Conservation (phyloP, 2,329 filamentous ascomycete genomes). For the Sporothrix protearum region DNA sequence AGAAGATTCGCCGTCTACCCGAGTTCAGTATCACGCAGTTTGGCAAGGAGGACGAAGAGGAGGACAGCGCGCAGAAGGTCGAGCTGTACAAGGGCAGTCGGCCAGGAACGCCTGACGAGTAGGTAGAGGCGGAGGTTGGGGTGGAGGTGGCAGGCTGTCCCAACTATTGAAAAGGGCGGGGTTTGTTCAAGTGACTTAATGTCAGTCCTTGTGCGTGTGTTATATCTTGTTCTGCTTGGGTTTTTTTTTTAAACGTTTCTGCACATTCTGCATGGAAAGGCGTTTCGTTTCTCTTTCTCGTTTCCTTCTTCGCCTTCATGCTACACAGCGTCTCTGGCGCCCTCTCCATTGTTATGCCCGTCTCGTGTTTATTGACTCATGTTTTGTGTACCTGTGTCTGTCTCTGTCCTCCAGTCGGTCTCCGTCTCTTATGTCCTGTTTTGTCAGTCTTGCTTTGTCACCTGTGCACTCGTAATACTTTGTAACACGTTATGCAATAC, state of each 20-base stretch:
- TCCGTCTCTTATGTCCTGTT: neutral
- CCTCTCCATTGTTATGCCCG: neutral
- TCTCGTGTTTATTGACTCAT: neutral
- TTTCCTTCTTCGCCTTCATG: neutral
- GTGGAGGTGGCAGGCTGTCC: too few species aligned
- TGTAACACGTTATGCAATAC: neutral
- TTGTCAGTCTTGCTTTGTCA: neutral
- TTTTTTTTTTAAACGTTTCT: neutral
- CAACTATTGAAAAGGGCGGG: too few species aligned
- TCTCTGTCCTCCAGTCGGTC: neutral
- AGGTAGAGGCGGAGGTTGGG: neutral
- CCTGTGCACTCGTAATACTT: neutral
- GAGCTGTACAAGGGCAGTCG: constrained; percentile 38
- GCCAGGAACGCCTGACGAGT: constrained; percentile 32
- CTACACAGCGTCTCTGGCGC: neutral
- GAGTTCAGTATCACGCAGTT: constrained; percentile 59
- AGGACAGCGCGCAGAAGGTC: constrained; percentile 37
- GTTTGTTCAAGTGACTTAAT: too few species aligned
- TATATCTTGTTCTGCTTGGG: neutral
- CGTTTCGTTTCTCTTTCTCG: neutral
- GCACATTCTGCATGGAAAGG: neutral
- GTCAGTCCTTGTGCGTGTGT: neutral
- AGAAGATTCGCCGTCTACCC: constrained; percentile 39
- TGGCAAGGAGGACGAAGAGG: constrained; percentile 45
- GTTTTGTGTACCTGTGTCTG: neutral